Evolutionary conservation across 345 rosid genomes (phyloP), one percentile per base, ranked within the genome.

Genomic region (Salix caprea): DNA sequence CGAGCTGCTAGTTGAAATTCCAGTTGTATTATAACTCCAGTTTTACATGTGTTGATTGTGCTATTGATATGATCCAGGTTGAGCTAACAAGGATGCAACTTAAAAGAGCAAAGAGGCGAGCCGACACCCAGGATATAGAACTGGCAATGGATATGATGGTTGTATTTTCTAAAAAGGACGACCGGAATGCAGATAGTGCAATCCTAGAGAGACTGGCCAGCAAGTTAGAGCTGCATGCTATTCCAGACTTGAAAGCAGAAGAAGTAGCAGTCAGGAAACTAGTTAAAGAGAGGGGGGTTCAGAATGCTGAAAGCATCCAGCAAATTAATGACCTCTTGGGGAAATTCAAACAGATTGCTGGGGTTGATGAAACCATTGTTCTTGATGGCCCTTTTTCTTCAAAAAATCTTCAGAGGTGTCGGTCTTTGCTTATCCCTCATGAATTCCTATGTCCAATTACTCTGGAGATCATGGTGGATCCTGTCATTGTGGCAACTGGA

Each of bases 61-160:
- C 6, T 36, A 30, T 62, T 79, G n/a, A 64, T 64, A 52, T 28
- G 26, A 9, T 64, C 48, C 84, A 90, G 94, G 87, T 87, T 42
- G 94, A 87, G 79, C 82, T 90, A 24, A 87, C 87, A 89, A 66
- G 80, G 5, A 82, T 73, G 86, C 94, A 90, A 54, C 83, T 90
- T 10, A 77, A 77, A 64, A 86, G 94, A 80, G 90, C 91, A 6
- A 86, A 82, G 75, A 78, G 82, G 79, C 76, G 94, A 58, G 66
- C 86, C 6, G 89, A 90, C 76, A 87, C 94, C 4, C 91, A 84
- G 28, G 94, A 90, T 77, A 88, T 88, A 6, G 91, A 90, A 67
- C 76, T 90, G 36, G 89, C 90, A 18, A 90, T 90, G 91, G 94
- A 90, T 80, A 80, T 88, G 74, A 88, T 88, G 88, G 88, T 90